Base-by-base conservation (phyloP, 768 basidiomycete species). In the Podaxis sp. region DNA sequence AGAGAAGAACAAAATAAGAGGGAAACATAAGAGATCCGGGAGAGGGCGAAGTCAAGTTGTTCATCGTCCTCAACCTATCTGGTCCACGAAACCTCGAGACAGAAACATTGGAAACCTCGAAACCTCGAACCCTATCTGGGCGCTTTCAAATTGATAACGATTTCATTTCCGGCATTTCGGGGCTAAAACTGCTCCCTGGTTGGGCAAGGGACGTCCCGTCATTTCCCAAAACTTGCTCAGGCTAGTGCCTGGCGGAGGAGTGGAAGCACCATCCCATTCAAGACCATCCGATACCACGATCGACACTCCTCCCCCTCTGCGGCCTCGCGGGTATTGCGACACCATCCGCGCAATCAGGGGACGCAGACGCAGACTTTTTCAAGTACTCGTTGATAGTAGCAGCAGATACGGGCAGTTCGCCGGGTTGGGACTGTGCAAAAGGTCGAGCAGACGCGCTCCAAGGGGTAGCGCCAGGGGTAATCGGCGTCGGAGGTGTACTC, bases 231-330 rank as follows among this genome's bases (percentile, higher is more conserved):
- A 22, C 19, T 28, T 51, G 19, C 26, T 9, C 22, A 28, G 26
- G 49, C 49, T 51, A 51, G 19, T 28, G 24, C 24, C 24, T 28
- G 49, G 13, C 8, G 19, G 22, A 8, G 48, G 22, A 11, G 13
- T 9, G 22, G 8, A 22, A 24, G 22, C 26, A 30, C 42, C 56
- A 11, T 17, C 28, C 28, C 54, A 56, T 48, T 57, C 26, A 57
- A 28, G 55, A 30, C 60, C 59, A 55, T n/a, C 56, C 64, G 46
- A 64, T 54, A 30, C 51, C 56, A 49, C 55, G 51, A 12, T 69
- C 70, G 4, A 69, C 63, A 55, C 71, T 72, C 51, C 64, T 67
- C 28, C 68, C 69, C 62, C 70, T 67, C 28, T 52, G 63, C 13
- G 65, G 38, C 22, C 64, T 63, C 13, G 62, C 63, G 26, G 66